Percentiles rank a stretch among this genome's conserved stretches.
Conservation (phyloP, 441 rosid species). For the Mallotus repandus region DNA sequence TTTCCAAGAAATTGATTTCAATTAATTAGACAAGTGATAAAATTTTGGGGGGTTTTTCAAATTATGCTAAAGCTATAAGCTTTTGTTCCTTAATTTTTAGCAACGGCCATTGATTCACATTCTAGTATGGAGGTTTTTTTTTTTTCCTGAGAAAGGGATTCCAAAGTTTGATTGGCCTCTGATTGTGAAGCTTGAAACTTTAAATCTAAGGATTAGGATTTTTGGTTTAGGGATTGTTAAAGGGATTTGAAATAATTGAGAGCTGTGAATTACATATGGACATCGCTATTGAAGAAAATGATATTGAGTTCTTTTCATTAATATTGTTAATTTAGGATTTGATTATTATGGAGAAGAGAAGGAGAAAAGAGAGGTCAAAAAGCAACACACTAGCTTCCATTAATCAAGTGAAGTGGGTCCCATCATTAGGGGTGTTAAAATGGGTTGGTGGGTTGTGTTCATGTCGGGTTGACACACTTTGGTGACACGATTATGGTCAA, state of each 20-base stretch:
- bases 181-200: slow-evolving; percentile 36
- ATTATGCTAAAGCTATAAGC: slow-evolving; percentile 36
- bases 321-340: no score
- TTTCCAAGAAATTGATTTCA: slow-evolving; percentile 38
- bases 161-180: slow-evolving; percentile 28
- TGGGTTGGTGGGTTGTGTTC: no score
- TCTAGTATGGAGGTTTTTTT: slow-evolving; percentile 42
- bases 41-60: slow-evolving; percentile 20
- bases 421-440: no score
- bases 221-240: no score
- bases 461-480: no score
- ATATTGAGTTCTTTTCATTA: no score
- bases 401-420: no score
- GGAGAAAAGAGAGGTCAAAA: no score
- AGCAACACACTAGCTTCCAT: no score
- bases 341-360: no score
- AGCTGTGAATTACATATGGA: slow-evolving; percentile 39
- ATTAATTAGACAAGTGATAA: slow-evolving; percentile 28
- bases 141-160: slow-evolving; percentile 36
- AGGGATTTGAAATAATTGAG: slow-evolving; percentile 45
- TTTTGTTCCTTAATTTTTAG: slow-evolving; percentile 30
- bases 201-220: slow-evolving; percentile 43
- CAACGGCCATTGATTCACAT: slow-evolving; percentile 39
- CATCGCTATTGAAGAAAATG: no score
- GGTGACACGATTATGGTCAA: no score